A percentile compares a stretch with the other conserved stretches of the same genome.
Evolutionary conservation across 768 basidiomycete species (phyloP).

Genomic region (Amylocystis lapponica): DNA sequence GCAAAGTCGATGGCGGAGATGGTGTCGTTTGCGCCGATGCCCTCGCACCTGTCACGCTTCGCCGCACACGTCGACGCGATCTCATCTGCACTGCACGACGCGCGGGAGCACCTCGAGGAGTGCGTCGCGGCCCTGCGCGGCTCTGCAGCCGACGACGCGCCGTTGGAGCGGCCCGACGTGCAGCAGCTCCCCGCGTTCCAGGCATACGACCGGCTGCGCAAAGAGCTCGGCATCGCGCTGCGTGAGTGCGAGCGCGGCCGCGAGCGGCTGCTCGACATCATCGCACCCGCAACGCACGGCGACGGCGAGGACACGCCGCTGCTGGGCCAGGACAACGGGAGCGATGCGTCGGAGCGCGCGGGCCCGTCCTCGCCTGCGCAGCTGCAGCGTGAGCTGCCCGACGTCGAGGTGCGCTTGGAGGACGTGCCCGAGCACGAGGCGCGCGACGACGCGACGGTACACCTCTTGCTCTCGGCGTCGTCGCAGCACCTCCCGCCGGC

Average conservation of each 20-base stretch:
- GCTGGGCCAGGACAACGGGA: constrained; percentile 41
- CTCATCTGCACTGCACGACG: constrained; percentile 62
- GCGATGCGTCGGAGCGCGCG: constrained; percentile 49
- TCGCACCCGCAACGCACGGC: constrained; percentile 29
- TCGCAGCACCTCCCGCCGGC: constrained; percentile 52
- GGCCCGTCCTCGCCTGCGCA: constrained; percentile 30
- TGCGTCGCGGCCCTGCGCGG: constrained; percentile 56
- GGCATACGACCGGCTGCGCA: constrained; percentile 70
- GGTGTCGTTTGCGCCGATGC: constrained; percentile 67
- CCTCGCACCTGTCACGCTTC: constrained; percentile 62
- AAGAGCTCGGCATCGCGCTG: constrained; percentile 71
- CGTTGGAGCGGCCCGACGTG: too few relatives aligned
- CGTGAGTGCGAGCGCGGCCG: constrained; percentile 80
- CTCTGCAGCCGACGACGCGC: constrained; percentile 3
- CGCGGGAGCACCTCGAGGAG: constrained; percentile 56
- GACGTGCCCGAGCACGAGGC: constrained; percentile 7
- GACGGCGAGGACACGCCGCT: constrained; percentile 38
- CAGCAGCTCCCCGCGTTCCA: constrained; percentile 43
- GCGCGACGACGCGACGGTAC: constrained; percentile 51
- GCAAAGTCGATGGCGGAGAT: constrained; percentile 19
- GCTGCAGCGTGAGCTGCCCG: constrained; percentile 19
- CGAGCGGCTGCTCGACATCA: constrained; percentile 52
- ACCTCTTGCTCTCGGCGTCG: constrained; percentile 47
- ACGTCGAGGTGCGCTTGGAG: neutral
- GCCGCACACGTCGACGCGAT: constrained; percentile 71